Percentiles rank a stretch among this genome's conserved stretches.
phyloP scores from a whole-genome alignment of 2,329 filamentous ascomycete genomes.

The Aspergillus sp. region DNA sequence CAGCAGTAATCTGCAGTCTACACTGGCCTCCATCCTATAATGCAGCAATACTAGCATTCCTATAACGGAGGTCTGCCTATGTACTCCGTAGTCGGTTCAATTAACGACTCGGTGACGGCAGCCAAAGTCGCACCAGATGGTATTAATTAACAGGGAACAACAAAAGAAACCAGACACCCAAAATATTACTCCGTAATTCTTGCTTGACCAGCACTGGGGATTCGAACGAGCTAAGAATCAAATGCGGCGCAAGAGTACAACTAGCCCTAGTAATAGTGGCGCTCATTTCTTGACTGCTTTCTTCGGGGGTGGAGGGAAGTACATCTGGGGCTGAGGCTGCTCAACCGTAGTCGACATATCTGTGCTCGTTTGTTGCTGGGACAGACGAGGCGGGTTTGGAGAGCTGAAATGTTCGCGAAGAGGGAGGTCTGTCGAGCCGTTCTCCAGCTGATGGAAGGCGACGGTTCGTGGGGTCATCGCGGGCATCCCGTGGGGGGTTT shows the following conservation, averaged over 20 bases:
- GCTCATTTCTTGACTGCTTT: slow-evolving; percentile 26
- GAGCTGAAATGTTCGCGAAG: slow-evolving; percentile 33
- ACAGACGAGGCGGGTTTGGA: slow-evolving; percentile 20
- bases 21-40: too few species aligned
- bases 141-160: background rate
- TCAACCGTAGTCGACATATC: slow-evolving; percentile 14
- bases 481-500: slow-evolving; percentile 23
- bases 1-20: too few species aligned
- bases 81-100: background rate
- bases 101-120: background rate
- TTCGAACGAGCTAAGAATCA: background rate
- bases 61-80: too few species aligned
- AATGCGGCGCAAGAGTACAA: background rate
- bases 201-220: background rate
- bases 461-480: slow-evolving; percentile 42
- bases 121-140: background rate
- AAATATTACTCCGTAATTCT: background rate
- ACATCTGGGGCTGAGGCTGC: slow-evolving; percentile 29
- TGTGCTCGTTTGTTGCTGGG: slow-evolving; percentile 17
- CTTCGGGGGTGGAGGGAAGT: slow-evolving; percentile 45
- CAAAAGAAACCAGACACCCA: background rate
- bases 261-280: too few species aligned
- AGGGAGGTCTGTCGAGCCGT: slow-evolving; percentile 33
- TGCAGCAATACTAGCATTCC: too few species aligned
- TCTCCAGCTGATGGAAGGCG: slow-evolving; percentile 40